A percentile compares a stretch with the other conserved stretches of the same genome.
phyloP scores from a whole-genome alignment of 116 monocot species.

The Iris pallida region DNA sequence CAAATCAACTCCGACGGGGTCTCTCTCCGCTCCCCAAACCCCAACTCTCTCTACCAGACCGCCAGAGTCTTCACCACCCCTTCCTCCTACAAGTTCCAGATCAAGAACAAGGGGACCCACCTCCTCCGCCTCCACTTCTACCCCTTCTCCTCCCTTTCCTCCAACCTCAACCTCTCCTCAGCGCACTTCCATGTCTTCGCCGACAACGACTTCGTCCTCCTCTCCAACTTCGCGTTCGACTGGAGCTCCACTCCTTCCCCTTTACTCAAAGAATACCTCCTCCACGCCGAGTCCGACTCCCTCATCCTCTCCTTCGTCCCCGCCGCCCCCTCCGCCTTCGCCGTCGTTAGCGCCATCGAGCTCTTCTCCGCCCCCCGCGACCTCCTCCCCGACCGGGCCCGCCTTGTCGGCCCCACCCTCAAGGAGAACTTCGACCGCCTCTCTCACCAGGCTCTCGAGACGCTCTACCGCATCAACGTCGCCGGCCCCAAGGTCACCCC shows the following conservation, averaged over 20 bases:
- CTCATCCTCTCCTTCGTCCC: conserved; percentile 50
- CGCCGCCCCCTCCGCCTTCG: conserved; percentile 28
- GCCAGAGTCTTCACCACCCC: conserved; percentile 52
- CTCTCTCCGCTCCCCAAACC: conserved; percentile 5
- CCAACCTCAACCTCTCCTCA: conserved; percentile 40
- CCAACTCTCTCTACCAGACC: conserved; percentile 25
- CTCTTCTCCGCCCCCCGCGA: conserved; percentile 50
- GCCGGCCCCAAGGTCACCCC: conserved; percentile 72
- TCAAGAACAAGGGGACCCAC: conserved; percentile 31
- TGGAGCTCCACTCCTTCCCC: conserved; percentile 1
- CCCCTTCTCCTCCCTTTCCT: conserved; percentile 35
- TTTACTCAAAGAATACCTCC: conserved; percentile 58
- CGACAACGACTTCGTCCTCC: conserved; percentile 28
- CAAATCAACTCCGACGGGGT: conserved; percentile 6
- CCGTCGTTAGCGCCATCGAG: conserved; percentile 81
- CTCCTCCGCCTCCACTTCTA: conserved; percentile 71
- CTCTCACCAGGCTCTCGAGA: conserved; percentile 44
- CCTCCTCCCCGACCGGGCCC: conserved; percentile 32
- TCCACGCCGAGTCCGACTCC: conserved; percentile 20
- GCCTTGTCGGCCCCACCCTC: conserved; percentile 15
- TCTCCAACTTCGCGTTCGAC: conserved; percentile 41
- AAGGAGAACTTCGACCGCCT: conserved; percentile 24
- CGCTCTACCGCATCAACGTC: conserved; percentile 56
- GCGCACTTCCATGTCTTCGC: conserved; percentile 58
- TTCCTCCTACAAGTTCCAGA: conserved; percentile 42